phyloP scores from a whole-genome alignment of 192 early-diverging fungal species.

The Thoreauomyces humboldtii region DNA sequence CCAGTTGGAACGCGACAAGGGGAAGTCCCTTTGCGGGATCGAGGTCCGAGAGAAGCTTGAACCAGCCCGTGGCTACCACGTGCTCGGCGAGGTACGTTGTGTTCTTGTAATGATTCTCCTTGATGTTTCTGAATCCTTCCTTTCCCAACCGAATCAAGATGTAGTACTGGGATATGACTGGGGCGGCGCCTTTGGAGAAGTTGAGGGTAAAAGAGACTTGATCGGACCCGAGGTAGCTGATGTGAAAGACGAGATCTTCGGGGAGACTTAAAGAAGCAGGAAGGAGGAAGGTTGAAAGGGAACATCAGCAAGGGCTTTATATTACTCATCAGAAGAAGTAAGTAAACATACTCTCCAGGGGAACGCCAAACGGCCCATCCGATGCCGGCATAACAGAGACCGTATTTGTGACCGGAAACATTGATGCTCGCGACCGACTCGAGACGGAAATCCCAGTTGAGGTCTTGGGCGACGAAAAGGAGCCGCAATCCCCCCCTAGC shows the following conservation, averaged over 20 bases:
- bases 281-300: neutral
- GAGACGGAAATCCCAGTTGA: constrained; percentile 72
- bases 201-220: constrained; percentile 74
- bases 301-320: too few relatives aligned
- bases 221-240: constrained; percentile 71
- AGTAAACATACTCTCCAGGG: constrained; percentile 39
- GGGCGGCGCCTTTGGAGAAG: constrained; percentile 70
- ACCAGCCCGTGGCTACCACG: constrained; percentile 7
- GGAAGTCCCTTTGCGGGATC: constrained; percentile 38
- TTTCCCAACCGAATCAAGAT: constrained; percentile 70
- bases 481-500: constrained; percentile 83
- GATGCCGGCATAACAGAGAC: constrained; percentile 77
- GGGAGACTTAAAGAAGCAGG: constrained; percentile 44
- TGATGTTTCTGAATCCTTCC: constrained; percentile 66
- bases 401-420: constrained; percentile 83
- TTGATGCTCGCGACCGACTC: constrained; percentile 75
- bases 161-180: constrained; percentile 83
- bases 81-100: constrained; percentile 8
- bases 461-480: constrained; percentile 72
- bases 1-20: constrained; percentile 63
- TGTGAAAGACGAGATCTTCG: constrained; percentile 69
- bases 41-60: neutral
- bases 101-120: constrained; percentile 35
- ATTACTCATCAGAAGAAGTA: too few relatives aligned
- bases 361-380: constrained; percentile 81